A percentile compares a stretch with the other conserved stretches of the same genome.
Evolutionary conservation across 2,329 filamentous ascomycete species (phyloP).

Genomic region (Cryphonectria japonica): DNA sequence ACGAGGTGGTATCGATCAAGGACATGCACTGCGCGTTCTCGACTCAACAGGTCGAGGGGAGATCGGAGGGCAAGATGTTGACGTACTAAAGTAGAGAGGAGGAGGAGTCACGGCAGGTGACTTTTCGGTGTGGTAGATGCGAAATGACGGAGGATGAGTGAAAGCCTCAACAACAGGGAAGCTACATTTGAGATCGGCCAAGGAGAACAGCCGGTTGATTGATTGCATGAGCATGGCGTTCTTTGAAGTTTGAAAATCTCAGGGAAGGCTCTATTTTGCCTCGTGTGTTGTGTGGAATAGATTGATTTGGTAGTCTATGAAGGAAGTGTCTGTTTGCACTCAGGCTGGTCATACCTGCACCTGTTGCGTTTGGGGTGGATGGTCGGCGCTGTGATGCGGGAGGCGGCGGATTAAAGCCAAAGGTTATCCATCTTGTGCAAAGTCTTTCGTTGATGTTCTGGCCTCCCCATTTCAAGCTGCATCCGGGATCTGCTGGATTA

Average conservation of each 20-base stretch:
- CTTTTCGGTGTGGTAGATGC: background rate
- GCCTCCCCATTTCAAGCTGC: background rate
- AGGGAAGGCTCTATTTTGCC: constrained; percentile 13
- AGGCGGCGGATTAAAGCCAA: background rate
- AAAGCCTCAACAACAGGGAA: constrained; percentile 22
- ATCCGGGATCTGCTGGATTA: background rate
- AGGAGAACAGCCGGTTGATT: constrained; percentile 28
- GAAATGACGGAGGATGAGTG: background rate
- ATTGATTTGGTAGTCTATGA: background rate
- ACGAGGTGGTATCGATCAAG: constrained; percentile 96
- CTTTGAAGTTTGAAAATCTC: constrained; percentile 23
- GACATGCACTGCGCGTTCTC: constrained; percentile 91
- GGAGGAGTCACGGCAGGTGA: background rate
- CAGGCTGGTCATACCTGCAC: background rate
- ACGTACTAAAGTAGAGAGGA: constrained; percentile 33
- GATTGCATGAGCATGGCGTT: constrained; percentile 41
- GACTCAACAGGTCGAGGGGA: constrained; percentile 63
- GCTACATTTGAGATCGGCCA: constrained; percentile 23
- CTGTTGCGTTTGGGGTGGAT: too few species aligned
- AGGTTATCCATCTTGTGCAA: background rate
- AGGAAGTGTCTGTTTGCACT: background rate
- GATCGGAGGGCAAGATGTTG: constrained; percentile 45
- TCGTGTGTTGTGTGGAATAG: constrained; percentile 4
- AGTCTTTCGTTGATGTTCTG: background rate
- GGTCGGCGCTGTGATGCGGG: background rate